Evolutionary conservation across 768 basidiomycete species (phyloP).

Genomic region (Gautieria morchelliformis): DNA sequence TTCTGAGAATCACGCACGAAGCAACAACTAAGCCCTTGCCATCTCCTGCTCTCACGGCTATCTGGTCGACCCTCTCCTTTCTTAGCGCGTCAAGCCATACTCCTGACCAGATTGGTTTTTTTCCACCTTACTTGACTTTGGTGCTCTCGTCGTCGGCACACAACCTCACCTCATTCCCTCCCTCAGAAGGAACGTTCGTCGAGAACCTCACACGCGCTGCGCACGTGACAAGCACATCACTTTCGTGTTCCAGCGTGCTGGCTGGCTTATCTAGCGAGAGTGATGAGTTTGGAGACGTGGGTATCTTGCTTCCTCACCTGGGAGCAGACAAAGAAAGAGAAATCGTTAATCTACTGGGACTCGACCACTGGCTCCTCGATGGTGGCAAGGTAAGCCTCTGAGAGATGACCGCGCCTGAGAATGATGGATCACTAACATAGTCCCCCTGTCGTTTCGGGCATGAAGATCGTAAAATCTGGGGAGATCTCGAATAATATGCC

Average conservation of each 20-base stretch:
- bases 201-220: slow-evolving; percentile 29
- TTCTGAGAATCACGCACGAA: neutral
- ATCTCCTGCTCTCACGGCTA: neutral
- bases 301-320: slow-evolving; percentile 18
- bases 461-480: slow-evolving; percentile 5
- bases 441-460: slow-evolving; percentile 13
- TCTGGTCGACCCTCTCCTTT: neutral
- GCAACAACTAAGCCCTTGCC: neutral
- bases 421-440: slow-evolving; percentile 8
- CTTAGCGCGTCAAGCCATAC: neutral
- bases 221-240: slow-evolving; percentile 28
- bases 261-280: slow-evolving; percentile 45
- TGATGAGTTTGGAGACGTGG: slow-evolving; percentile 47
- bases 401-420: slow-evolving; percentile 8
- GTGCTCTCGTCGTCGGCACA: neutral
- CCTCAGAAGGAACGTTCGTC: slow-evolving; percentile 15
- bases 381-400: neutral
- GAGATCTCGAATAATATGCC: slow-evolving; percentile 10
- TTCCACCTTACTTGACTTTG: neutral
- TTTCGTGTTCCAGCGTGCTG: slow-evolving; percentile 41
- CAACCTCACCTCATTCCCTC: neutral
- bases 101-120: neutral
- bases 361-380: slow-evolving; percentile 16
- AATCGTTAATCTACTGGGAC: slow-evolving; percentile 26
- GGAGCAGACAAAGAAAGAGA: slow-evolving; percentile 30